Base-by-base conservation (phyloP, 2,329 filamentous ascomycete species). In the Phialophora macrospora region DNA sequence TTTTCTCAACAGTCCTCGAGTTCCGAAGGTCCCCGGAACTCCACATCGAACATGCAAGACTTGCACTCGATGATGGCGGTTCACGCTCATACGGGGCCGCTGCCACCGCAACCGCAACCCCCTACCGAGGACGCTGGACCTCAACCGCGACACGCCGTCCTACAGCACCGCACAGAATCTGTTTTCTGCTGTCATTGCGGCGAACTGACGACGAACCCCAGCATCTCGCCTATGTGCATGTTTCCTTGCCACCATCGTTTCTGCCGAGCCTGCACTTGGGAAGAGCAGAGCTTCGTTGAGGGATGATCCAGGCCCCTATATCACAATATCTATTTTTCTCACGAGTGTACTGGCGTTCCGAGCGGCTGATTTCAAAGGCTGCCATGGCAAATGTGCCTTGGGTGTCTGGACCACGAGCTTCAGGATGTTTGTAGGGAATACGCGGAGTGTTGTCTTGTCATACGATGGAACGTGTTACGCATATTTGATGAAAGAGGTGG, bases 101-200 rank as follows among this genome's bases (percentile, higher is more conserved):
- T 24, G 55, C 55, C 38, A 46, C 12, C 17, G 6, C 48, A 51
- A 26, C 4, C 20, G 5, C 38, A 44, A 17, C 6, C 38, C 7
- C 14, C 17, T 44, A 7, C 38, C 5, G 38, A 44, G 38, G 4
- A 20, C 38, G 22, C 59, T 52, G 48, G 22, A 26, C 28, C 22
- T 46, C 30, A 41, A 24, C 38, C 55, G 9, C 57, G 24, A 49
- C 41, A 14, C 30, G 41, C 1, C 26, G 41, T 14, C 26, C 44
- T 46, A 22, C 20, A 49, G 20, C 52, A 9, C 38, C 17, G 5
- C 48, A 24, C n/a, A 14, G 14, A 41, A 24, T 6, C 34, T 32
- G 14, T 65, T 46, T 49, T 51, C 57, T 69, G 67, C 55, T 69
- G 67, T 55, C 62, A 65, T 6, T 69, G 67, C 49, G 24, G 32